Evolutionary conservation across 805 yeast species (phyloP), one percentile per base, ranked within the genome.

Genomic region (Suhomyces emberorum): DNA sequence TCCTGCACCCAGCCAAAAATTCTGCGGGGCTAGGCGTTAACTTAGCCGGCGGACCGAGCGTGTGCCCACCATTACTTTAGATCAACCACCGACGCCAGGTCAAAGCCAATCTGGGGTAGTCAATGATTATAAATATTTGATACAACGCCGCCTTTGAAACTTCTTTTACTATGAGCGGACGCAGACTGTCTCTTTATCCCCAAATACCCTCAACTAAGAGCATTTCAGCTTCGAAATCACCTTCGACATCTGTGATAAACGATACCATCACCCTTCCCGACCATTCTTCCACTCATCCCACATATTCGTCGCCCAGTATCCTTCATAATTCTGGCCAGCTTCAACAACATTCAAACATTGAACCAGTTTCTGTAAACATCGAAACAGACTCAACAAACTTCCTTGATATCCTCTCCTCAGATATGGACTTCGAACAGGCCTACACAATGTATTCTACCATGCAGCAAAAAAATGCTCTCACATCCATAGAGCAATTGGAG

Each of bases 341-440:
- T 22, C 18, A 26, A 19, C 36, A n/a, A n/a, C n/a, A n/a, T n/a
- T n/a, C n/a, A n/a, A n/a, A n/a, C n/a, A n/a, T n/a, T n/a, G n/a
- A n/a, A n/a, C n/a, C n/a, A n/a, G n/a, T n/a, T n/a, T n/a, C n/a
- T n/a, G n/a, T n/a, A n/a, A n/a, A n/a, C n/a, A n/a, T n/a, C n/a
- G n/a, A n/a, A n/a, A n/a, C n/a, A n/a, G n/a, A n/a, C n/a, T n/a
- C n/a, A n/a, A n/a, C n/a, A n/a, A 24, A 32, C 28, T 36, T 44
- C 28, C 40, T 59, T 28, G 65, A 63, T 35, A 49, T 63, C 57
- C 59, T 63, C 34, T 50, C 64, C 15, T 51, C 55, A 35, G 71
- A 66, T 51, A 67, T 67, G 72, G 66, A 67, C 37, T 68, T 69
- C 35, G 72, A 69, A 54, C 70, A 67, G 51, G 72, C 72, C 9